phyloP scores from a whole-genome alignment of 202 grass and related monocot genomes.

The Brachypodium distachyon region DNA sequence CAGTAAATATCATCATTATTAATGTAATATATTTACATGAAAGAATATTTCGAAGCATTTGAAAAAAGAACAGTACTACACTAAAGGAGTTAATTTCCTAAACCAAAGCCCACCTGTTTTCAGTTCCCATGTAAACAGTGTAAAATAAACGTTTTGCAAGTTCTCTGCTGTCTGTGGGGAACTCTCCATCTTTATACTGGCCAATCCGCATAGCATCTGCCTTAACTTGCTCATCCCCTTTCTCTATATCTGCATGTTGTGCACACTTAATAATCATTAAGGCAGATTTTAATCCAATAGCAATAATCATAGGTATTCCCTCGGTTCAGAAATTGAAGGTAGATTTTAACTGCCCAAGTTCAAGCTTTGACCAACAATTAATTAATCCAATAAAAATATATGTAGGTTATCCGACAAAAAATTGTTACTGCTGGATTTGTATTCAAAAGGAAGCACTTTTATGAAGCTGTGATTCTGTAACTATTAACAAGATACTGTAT shows the following conservation, averaged over 20 bases:
- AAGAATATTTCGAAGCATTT: background rate
- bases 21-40: background rate
- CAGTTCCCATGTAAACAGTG: constrained; percentile 95
- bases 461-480: background rate
- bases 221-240: constrained; percentile 96
- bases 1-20: background rate
- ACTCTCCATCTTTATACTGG: constrained; percentile 81
- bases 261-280: background rate
- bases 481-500: background rate
- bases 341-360: background rate
- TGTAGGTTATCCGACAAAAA: background rate
- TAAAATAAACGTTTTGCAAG: constrained; percentile 84
- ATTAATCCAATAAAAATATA: background rate
- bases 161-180: constrained; percentile 67
- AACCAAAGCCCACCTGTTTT: constrained; percentile 65
- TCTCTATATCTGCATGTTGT: constrained; percentile 73
- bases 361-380: background rate
- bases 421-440: background rate
- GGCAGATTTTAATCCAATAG: no score
- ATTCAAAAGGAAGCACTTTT: background rate
- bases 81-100: background rate
- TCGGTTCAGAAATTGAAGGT: background rate
- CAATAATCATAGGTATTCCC: background rate
- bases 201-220: constrained; percentile 75
- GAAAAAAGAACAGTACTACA: background rate